Percentiles rank a stretch among this genome's conserved stretches.
These are phyloP conservation scores for Trichoderma koningiopsis DNA, from an alignment of 2,329 filamentous ascomycete genomes.

Conservation along the genomic window DNA sequence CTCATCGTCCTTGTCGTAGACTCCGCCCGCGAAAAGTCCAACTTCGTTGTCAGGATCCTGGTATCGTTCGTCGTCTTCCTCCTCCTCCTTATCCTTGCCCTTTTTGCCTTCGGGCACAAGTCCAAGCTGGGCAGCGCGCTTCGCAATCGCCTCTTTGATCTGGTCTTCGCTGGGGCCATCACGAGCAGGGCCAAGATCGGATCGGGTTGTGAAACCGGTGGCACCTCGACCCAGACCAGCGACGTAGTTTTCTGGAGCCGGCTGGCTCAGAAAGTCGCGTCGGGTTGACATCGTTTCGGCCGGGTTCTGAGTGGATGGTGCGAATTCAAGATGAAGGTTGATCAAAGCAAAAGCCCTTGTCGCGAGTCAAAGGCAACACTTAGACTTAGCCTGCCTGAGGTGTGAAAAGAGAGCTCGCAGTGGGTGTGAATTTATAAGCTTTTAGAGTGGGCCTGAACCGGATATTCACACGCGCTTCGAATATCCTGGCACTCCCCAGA, in stretches of 20 bases:
- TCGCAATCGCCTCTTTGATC: constrained; percentile 95
- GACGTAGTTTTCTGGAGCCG: constrained; percentile 84
- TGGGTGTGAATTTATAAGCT: not conserved
- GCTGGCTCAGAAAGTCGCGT: constrained; percentile 85
- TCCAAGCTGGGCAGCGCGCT: constrained; percentile 85
- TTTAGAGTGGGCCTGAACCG: accelerated
- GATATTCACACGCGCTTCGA: not conserved
- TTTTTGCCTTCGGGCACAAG: constrained; percentile 68
- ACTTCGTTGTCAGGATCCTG: constrained; percentile 98
- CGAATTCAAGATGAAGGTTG: not conserved
- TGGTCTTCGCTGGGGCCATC: constrained; percentile 97
- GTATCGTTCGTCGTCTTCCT: constrained; percentile 78
- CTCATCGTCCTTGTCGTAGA: constrained; percentile 97
- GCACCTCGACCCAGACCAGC: constrained; percentile 96
- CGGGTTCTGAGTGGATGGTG: not conserved
- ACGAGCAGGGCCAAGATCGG: constrained; percentile 90
- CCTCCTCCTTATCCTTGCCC: constrained; percentile 68
- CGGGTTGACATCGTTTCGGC: constrained; percentile 57
- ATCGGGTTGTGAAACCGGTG: constrained; percentile 96
- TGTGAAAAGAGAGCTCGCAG: constrained; percentile 12
- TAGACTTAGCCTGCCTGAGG: constrained; percentile 4
- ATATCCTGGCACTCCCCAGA: not conserved
- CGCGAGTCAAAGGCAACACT: constrained; percentile 13
- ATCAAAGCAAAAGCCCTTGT: constrained; percentile 8
- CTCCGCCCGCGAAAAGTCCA: constrained; percentile 89